Evolutionary conservation across 148 eudicot genomes (phyloP).

Genomic region (Vaccinium macrocarpon): DNA sequence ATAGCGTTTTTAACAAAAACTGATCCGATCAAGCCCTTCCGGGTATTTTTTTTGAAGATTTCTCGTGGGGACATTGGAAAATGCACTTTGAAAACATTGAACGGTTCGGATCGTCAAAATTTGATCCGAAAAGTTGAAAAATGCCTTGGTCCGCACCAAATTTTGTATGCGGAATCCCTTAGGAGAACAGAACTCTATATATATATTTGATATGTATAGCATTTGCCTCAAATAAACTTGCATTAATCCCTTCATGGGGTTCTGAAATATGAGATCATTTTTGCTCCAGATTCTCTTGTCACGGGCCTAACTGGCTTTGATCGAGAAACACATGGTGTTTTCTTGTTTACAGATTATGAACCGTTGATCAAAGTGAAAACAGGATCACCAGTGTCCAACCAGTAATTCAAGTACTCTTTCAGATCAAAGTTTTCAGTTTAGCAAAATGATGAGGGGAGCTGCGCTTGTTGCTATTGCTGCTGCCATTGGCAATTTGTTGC

Average conservation of each 20-base stretch:
- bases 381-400: not conserved
- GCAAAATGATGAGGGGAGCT: slow-evolving; percentile 66
- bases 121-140: no score
- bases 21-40: no score
- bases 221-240: not conserved
- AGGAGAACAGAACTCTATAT: no score
- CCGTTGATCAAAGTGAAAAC: not conserved
- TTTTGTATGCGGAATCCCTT: no score
- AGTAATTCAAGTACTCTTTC: not conserved
- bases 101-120: no score
- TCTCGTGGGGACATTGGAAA: no score
- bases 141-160: no score
- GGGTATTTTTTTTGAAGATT: no score
- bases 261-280: not conserved
- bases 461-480: slow-evolving; percentile 86
- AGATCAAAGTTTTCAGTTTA: slow-evolving; percentile 16
- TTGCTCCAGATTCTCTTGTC: not conserved
- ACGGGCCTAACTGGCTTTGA: not conserved
- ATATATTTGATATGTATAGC: not conserved
- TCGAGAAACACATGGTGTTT: not conserved
- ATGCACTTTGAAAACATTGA: no score
- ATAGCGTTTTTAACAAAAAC: no score
- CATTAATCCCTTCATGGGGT: not conserved
- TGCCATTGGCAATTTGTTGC: slow-evolving; percentile 89
- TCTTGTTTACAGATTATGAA: not conserved